A percentile compares a stretch with the other conserved stretches of the same genome.
Conservation (phyloP, 1,139 yeast species). For the Pneumocystis carinii region DNA sequence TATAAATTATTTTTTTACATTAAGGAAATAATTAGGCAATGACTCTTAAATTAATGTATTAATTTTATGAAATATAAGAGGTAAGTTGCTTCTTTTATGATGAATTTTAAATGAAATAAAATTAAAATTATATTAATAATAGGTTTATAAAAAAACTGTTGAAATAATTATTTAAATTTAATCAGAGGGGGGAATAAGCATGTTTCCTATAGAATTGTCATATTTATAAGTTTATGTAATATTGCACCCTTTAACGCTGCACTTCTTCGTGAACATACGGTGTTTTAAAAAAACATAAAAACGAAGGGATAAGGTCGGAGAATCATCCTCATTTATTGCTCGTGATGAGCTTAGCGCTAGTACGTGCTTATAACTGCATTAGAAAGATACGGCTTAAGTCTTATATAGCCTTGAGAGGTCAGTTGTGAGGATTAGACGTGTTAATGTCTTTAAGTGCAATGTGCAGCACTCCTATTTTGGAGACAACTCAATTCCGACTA, state of each 20-base stretch:
- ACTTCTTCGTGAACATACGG: slow-evolving; percentile 1
- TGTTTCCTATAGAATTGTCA: neutral
- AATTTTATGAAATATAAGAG: too few species aligned
- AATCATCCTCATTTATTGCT: neutral
- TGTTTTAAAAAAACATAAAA: neutral
- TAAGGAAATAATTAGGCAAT: too few species aligned
- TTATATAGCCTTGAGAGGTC: neutral
- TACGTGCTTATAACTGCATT: neutral
- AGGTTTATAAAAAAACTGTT: neutral
- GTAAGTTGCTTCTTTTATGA: too few species aligned
- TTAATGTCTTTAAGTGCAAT: neutral
- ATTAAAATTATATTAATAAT: neutral
- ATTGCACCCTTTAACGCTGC: neutral
- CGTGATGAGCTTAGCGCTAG: neutral
- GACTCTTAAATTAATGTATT: too few species aligned
- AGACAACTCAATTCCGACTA: neutral
- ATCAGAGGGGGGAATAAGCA: neutral
- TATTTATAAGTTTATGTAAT: neutral
- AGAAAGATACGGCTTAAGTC: neutral
- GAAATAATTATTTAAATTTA: neutral
- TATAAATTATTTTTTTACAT: too few species aligned
- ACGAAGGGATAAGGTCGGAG: slow-evolving; percentile 1
- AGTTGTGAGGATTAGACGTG: neutral
- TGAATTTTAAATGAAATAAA: neutral
- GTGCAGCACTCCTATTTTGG: neutral